A percentile compares a stretch with the other conserved stretches of the same genome.
Conservation (phyloP, 2,329 filamentous ascomycete genomes). For the Bipolaris oryzae region DNA sequence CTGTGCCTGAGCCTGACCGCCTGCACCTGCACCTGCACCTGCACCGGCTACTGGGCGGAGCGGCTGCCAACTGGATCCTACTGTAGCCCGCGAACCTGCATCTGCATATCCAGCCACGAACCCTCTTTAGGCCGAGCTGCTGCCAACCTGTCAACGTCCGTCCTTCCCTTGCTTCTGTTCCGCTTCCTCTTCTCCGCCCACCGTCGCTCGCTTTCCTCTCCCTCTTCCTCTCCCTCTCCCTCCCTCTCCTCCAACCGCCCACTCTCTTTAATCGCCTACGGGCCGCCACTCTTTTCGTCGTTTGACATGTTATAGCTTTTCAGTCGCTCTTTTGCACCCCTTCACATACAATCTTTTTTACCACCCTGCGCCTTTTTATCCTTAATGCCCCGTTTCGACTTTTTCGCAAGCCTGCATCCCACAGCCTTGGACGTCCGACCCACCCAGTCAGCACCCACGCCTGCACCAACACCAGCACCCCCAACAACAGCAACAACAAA, state of each 20-base stretch:
- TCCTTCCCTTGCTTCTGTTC: constrained; percentile 34
- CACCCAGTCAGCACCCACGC: constrained; percentile 11
- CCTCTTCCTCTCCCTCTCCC: constrained; percentile 27
- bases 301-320: constrained; percentile 38
- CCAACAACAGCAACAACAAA: background rate
- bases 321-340: constrained; percentile 42
- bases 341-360: constrained; percentile 28
- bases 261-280: constrained; percentile 44
- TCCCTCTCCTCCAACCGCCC: constrained; percentile 21
- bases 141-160: constrained; percentile 26
- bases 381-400: constrained; percentile 43
- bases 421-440: constrained; percentile 30
- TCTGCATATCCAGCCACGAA: constrained; percentile 27
- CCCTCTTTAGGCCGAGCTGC: constrained; percentile 34
- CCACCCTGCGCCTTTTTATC: constrained; percentile 20
- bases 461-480: constrained; percentile 6
- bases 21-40: background rate
- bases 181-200: constrained; percentile 32
- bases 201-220: background rate
- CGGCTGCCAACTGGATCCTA: constrained; percentile 42
- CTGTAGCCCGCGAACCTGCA: constrained; percentile 38
- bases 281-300: constrained; percentile 38
- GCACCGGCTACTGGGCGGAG: constrained; percentile 24
- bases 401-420: constrained; percentile 28
- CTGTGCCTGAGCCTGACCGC: constrained; percentile 5